phyloP scores from a whole-genome alignment of 2,329 filamentous ascomycete species.

The Epichloe uncinata region DNA sequence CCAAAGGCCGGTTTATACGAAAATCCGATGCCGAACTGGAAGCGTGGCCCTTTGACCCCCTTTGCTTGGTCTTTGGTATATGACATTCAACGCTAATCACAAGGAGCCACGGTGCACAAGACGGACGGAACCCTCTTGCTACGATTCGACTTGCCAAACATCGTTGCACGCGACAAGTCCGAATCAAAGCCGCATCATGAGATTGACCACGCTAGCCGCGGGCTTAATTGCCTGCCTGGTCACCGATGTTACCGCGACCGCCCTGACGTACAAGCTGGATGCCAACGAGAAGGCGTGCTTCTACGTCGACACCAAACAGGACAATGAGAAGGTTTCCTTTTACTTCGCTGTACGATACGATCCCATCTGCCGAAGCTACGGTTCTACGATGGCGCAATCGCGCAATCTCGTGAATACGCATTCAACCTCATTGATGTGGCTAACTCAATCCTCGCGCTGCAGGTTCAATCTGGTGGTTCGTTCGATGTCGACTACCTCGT shows the following conservation, averaged over 20 bases:
- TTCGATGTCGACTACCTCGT: slow-evolving; percentile 96
- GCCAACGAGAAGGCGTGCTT: slow-evolving; percentile 96
- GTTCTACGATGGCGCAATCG: neutral
- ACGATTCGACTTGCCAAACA: slow-evolving; percentile 5
- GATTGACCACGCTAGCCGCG: slow-evolving; percentile 44
- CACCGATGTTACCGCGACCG: slow-evolving; percentile 67
- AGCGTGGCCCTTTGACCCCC: slow-evolving; percentile 9
- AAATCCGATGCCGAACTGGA: slow-evolving; percentile 12
- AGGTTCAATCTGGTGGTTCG: slow-evolving; percentile 96
- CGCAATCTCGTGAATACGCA: neutral
- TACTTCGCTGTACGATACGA: slow-evolving; percentile 61
- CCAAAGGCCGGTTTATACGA: slow-evolving; percentile 8
- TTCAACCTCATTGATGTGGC: neutral
- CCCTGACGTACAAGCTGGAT: slow-evolving; percentile 81
- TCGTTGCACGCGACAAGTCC: slow-evolving; percentile 15
- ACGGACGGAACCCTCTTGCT: neutral
- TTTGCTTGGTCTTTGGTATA: neutral
- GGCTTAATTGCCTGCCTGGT: slow-evolving; percentile 60
- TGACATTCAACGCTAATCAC: slow-evolving; percentile 1
- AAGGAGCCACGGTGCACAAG: slow-evolving; percentile 5
- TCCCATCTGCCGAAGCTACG: neutral
- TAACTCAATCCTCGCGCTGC: neutral
- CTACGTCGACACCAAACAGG: slow-evolving; percentile 70
- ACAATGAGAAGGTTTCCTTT: slow-evolving; percentile 77
- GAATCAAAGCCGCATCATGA: slow-evolving; percentile 39